A percentile compares a stretch with the other conserved stretches of the same genome.
Evolutionary conservation across 1,284 basidiomycete genomes (phyloP).

Genomic region (Neolentinus lepideus): DNA sequence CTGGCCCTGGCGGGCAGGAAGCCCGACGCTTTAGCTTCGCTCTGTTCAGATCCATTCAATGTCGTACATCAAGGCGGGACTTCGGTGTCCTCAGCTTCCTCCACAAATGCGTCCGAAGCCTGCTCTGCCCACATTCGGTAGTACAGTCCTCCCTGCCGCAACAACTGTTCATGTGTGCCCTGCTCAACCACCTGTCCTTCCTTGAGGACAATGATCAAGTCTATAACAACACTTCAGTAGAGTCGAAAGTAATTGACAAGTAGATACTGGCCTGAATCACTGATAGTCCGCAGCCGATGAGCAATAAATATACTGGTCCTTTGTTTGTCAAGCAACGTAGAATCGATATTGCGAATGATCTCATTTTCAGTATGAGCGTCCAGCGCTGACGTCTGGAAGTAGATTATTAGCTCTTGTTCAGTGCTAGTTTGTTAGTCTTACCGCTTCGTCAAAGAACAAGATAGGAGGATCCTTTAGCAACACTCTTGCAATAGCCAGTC

Average conservation of each 20-base stretch:
- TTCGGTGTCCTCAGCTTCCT: conserved; percentile 4
- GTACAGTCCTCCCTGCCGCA: conserved; percentile 72
- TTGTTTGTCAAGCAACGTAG: conserved; percentile 64
- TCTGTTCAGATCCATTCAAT: too few species aligned
- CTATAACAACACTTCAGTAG: conserved; percentile 25
- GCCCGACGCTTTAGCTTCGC: too few species aligned
- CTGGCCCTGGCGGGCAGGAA: too few species aligned
- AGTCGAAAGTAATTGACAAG: conserved; percentile 11
- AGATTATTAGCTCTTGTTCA: background rate
- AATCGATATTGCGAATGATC: conserved; percentile 92
- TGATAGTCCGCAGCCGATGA: conserved; percentile 85
- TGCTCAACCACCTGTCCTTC: conserved; percentile 85
- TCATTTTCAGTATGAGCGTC: conserved; percentile 94
- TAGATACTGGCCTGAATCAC: conserved; percentile 65
- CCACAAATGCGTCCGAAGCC: conserved; percentile 24
- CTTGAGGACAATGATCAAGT: conserved; percentile 85
- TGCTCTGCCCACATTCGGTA: conserved; percentile 86
- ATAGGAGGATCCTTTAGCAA: conserved; percentile 93
- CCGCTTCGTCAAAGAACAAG: conserved; percentile 97
- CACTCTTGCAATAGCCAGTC: conserved; percentile 89
- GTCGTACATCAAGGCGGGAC: background rate
- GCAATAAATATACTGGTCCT: conserved; percentile 96
- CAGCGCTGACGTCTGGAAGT: conserved; percentile 80
- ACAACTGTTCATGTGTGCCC: conserved; percentile 85
- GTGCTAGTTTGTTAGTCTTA: conserved; percentile 29